These are phyloP conservation scores for Sclerotinia subarctica DNA, from an alignment of 2,329 filamentous ascomycete species.

Conservation along the genomic window DNA sequence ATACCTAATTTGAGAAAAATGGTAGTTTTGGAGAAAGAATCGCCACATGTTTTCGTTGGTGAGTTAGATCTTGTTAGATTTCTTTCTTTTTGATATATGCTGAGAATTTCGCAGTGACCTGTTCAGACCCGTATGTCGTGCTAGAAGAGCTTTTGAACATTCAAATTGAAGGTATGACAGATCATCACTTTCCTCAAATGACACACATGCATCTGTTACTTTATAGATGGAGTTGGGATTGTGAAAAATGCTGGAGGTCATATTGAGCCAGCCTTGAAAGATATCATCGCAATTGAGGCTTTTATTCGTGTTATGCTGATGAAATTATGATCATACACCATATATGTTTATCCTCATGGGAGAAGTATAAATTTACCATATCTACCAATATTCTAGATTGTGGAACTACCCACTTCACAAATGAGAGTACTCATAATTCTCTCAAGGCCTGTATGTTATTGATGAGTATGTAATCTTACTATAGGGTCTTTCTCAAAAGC, in stretches of 20 bases:
- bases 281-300: slow-evolving; percentile 31
- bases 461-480: slow-evolving; percentile 25
- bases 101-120: slow-evolving; percentile 17
- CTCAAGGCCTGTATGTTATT: slow-evolving; percentile 30
- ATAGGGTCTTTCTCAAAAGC: neutral
- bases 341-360: slow-evolving; percentile 27
- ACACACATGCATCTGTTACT: neutral
- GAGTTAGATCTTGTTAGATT: neutral
- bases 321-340: slow-evolving; percentile 37
- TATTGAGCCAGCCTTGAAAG: slow-evolving; percentile 27
- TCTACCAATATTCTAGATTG: slow-evolving; percentile 25
- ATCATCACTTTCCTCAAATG: neutral
- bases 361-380: neutral
- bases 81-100: neutral
- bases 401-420: slow-evolving; percentile 29
- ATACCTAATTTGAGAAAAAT: slow-evolving; percentile 22
- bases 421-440: slow-evolving; percentile 26
- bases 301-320: slow-evolving; percentile 26
- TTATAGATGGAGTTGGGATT: slow-evolving; percentile 26
- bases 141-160: slow-evolving; percentile 24
- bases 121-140: slow-evolving; percentile 19
- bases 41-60: slow-evolving; percentile 17
- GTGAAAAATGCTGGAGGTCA: slow-evolving; percentile 33
- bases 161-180: slow-evolving; percentile 14
- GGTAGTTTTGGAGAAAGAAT: neutral